Evolutionary conservation across 495 filamentous ascomycete genomes (phyloP).

Genomic region (Neurospora sp.): DNA sequence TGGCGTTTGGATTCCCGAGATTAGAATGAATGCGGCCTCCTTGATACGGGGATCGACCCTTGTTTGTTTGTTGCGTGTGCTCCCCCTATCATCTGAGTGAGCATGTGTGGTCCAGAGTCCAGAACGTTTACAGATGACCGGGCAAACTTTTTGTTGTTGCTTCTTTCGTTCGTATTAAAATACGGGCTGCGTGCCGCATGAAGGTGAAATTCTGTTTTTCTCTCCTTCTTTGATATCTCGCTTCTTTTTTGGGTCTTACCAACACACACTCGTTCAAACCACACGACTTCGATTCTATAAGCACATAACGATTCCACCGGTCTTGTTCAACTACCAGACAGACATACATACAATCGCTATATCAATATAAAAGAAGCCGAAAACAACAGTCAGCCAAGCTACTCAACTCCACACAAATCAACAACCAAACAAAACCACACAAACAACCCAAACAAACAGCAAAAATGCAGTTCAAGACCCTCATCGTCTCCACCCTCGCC

Average conservation of each 20-base stretch:
- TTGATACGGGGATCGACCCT: background rate
- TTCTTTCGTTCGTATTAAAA: background rate
- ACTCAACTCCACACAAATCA: background rate
- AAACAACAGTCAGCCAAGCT: background rate
- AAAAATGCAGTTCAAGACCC: slow-evolving; percentile 17
- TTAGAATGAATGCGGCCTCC: background rate
- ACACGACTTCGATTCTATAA: background rate
- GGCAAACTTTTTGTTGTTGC: background rate
- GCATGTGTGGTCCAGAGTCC: background rate
- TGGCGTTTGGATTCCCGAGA: background rate
- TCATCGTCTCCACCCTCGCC: slow-evolving; percentile 18
- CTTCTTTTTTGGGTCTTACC: background rate
- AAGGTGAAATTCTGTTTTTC: background rate
- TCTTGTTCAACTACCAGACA: background rate
- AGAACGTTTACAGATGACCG: background rate
- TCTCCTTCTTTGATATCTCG: background rate
- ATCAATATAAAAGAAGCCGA: background rate
- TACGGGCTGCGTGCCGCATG: background rate
- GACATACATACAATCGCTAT: background rate
- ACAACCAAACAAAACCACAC: background rate
- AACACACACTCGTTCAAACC: background rate
- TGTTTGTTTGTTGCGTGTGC: background rate
- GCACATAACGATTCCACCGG: background rate
- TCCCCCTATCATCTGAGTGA: background rate
- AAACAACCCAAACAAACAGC: background rate